phyloP scores from a whole-genome alignment of 352 stramenopile genomes.

The Aphanomyces cochlioides region DNA sequence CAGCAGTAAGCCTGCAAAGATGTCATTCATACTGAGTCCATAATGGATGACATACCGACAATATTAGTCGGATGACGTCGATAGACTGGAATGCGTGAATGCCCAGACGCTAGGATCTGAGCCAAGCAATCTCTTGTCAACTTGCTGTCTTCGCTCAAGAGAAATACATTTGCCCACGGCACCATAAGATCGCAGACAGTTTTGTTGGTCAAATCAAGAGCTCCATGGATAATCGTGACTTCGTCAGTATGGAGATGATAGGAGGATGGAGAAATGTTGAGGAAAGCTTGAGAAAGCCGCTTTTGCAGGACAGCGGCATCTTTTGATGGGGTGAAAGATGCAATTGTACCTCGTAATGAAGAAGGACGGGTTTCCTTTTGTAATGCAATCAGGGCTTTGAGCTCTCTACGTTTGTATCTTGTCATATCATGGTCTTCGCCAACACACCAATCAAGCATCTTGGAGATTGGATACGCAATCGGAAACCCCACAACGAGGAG shows the following conservation, averaged over 20 bases:
- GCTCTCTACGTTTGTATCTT: slow-evolving; percentile 86
- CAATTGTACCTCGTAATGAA: slow-evolving; percentile 13
- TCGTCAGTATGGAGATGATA: slow-evolving; percentile 75
- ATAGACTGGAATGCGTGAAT: slow-evolving; percentile 89
- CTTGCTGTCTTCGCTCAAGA: slow-evolving; percentile 74
- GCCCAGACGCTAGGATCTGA: slow-evolving; percentile 79
- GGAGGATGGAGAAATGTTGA: slow-evolving; percentile 35
- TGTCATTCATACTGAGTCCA: background rate
- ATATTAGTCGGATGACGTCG: slow-evolving; percentile 64
- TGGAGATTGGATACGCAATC: slow-evolving; percentile 89
- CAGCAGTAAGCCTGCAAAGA: slow-evolving; percentile 53
- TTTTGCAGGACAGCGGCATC: slow-evolving; percentile 37
- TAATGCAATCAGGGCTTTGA: slow-evolving; percentile 84
- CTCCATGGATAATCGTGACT: slow-evolving; percentile 90
- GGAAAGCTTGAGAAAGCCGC: slow-evolving; percentile 34
- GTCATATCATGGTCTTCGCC: slow-evolving; percentile 70
- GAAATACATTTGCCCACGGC: slow-evolving; percentile 80
- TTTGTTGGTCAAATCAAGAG: slow-evolving; percentile 83
- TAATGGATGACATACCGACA: slow-evolving; percentile 34
- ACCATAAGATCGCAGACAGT: slow-evolving; percentile 87
- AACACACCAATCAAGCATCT: slow-evolving; percentile 84
- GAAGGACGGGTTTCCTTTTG: slow-evolving; percentile 54
- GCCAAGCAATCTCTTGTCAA: slow-evolving; percentile 71
- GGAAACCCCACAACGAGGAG: slow-evolving; percentile 86
- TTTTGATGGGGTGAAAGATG: slow-evolving; percentile 9